Evolutionary conservation across 106 monocot genomes (phyloP).

Genomic region (Vanilla planifolia): DNA sequence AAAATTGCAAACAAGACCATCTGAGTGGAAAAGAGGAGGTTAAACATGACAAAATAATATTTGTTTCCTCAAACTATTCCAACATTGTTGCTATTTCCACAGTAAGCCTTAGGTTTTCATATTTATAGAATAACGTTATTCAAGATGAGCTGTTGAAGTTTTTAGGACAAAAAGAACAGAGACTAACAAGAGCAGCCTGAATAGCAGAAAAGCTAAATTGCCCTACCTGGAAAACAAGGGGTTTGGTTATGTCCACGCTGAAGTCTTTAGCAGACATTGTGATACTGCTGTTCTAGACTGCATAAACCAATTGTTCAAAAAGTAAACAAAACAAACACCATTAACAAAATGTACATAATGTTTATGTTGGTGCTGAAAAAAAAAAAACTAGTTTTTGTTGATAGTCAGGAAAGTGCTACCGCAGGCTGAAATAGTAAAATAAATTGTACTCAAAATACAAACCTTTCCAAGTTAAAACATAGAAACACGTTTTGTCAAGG

Average conservation of each 20-base stretch:
- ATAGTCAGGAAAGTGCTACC: too few species aligned
- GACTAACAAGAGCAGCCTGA: neutral
- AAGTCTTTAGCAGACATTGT: conserved; percentile 63
- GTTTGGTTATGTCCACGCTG: conserved; percentile 70
- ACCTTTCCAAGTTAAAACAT: too few species aligned
- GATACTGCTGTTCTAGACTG: neutral
- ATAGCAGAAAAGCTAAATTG: neutral
- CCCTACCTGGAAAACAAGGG: conserved; percentile 77
- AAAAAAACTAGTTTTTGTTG: too few species aligned
- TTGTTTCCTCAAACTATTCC: neutral
- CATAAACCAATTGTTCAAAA: conserved; percentile 1
- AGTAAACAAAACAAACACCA: too few species aligned
- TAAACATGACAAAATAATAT: neutral
- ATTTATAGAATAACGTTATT: neutral
- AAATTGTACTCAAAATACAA: too few species aligned
- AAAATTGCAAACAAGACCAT: too few species aligned
- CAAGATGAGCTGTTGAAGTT: neutral
- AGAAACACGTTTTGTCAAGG: too few species aligned
- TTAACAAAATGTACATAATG: too few species aligned
- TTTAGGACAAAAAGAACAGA: neutral
- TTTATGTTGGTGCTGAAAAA: too few species aligned
- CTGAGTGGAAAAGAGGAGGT: neutral
- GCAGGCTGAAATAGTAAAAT: too few species aligned
- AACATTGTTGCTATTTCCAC: neutral
- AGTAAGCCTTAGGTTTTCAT: neutral